phyloP scores from a whole-genome alignment of 176 grass and related monocot species.

The Carex scoparia region DNA sequence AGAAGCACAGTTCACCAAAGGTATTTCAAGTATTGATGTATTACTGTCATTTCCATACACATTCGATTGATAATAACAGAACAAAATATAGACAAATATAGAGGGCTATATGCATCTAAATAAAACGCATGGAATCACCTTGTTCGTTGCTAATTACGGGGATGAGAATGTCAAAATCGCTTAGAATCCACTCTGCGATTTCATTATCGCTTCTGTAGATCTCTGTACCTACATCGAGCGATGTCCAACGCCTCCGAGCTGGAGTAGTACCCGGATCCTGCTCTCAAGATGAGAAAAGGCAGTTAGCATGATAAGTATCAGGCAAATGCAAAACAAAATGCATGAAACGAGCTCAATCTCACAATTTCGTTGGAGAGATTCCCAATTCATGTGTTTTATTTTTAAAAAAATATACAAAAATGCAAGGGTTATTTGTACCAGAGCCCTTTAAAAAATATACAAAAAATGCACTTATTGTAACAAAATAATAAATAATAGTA shows the following conservation, averaged over 20 bases:
- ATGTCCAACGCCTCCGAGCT: conserved; percentile 63
- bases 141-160: conserved; percentile 23
- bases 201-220: conserved; percentile 45
- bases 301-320: not conserved
- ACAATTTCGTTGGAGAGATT: not conserved
- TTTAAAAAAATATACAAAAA: not conserved
- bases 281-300: not conserved
- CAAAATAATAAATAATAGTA: not conserved
- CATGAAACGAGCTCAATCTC: not conserved
- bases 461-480: not conserved
- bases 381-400: not conserved
- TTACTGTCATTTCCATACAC: not conserved
- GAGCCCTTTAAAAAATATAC: not conserved
- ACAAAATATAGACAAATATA: not conserved
- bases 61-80: not conserved
- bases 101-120: not conserved
- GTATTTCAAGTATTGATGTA: not conserved
- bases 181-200: conserved; percentile 70
- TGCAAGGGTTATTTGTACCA: not conserved
- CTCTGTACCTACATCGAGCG: conserved; percentile 85
- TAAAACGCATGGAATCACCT: not conserved
- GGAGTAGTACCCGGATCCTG: conserved; percentile 56
- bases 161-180: conserved; percentile 71
- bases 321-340: not conserved
- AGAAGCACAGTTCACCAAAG: too few species aligned